phyloP scores from a whole-genome alignment of 1,139 yeast species.

The Candida labiduridarum region DNA sequence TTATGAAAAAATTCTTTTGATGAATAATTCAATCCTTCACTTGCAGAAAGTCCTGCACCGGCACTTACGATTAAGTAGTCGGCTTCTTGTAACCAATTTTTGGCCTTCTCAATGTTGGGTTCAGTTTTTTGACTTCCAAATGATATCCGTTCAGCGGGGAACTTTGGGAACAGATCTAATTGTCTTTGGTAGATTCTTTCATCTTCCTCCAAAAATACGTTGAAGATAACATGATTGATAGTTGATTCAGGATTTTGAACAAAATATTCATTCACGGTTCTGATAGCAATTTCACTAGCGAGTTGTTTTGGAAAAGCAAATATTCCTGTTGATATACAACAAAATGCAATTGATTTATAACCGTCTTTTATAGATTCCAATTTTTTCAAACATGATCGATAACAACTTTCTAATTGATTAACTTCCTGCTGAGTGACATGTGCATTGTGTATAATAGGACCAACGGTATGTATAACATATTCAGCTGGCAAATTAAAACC shows the following conservation, averaged over 20 bases:
- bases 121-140: neutral
- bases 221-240: slow-evolving; percentile 10
- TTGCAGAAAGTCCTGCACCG: slow-evolving; percentile 14
- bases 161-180: neutral
- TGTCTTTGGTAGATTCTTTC: slow-evolving; percentile 1
- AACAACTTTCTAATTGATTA: slow-evolving; percentile 7
- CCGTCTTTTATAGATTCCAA: slow-evolving; percentile 3
- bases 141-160: neutral
- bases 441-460: slow-evolving; percentile 8
- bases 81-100: slow-evolving; percentile 5
- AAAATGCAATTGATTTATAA: slow-evolving; percentile 11
- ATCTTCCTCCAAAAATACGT: slow-evolving; percentile 12
- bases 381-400: slow-evolving; percentile 7
- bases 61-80: slow-evolving; percentile 11
- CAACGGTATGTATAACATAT: slow-evolving; percentile 13
- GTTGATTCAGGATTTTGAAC: slow-evolving; percentile 1
- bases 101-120: slow-evolving; percentile 5
- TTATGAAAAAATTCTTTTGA: slow-evolving; percentile 8
- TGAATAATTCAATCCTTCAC: slow-evolving; percentile 11
- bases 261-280: slow-evolving; percentile 6
- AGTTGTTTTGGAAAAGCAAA: slow-evolving; percentile 10
- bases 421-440: neutral
- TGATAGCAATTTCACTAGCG: slow-evolving; percentile 10
- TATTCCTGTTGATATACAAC: slow-evolving; percentile 14
- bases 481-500: slow-evolving; percentile 10